Base-by-base conservation (phyloP, 2,329 filamentous ascomycete species). In the Coniochaeta sp. region DNA sequence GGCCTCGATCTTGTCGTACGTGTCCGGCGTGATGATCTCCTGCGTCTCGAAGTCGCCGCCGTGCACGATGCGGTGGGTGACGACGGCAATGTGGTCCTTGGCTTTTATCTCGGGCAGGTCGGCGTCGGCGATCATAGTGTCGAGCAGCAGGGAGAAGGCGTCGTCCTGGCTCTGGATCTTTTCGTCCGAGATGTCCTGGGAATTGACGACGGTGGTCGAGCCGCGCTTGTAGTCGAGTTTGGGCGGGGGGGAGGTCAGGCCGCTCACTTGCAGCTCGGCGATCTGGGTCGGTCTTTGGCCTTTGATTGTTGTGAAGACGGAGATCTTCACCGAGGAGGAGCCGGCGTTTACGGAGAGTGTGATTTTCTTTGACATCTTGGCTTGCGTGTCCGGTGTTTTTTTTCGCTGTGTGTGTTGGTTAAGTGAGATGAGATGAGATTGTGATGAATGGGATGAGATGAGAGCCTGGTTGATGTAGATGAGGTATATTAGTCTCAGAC, bases 271-370 rank as follows among this genome's bases (percentile, higher is more conserved):
- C 8, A 83, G 82, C 61, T 89, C 85, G 52, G 88, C 89, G 42
- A 95, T 76, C 59, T 83, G 78, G 30, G 65, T 71, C 10, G 87
- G 89, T 10, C 73, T 53, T 48, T 70, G 60, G 47, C 65, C 69
- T 42, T 71, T 70, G n/a, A 77, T 69, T 35, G 80, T 77, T 30
- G 75, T 76, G 70, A 86, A 96, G 55, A 91, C 83, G 9, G 89
- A 94, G 59, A 92, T 81, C 71, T 95, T 95, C 67, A 96, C 86
- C 51, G 88, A 94, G 60, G 87, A 92, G 18, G 89, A 95, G 52
- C 91, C 91, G 35, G 89, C 88, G 65, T 96, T 96, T 72, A 95
- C 87, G 52, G 90, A 85, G 53, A 96, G 82, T 52, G 95, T 86
- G 57, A 88, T 78, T 64, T 85, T 87, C 61, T 55, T 57, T 53